These are phyloP conservation scores for Polysphondylium violaceum DNA, from an alignment of 78 protist species.

Conservation along the genomic window DNA sequence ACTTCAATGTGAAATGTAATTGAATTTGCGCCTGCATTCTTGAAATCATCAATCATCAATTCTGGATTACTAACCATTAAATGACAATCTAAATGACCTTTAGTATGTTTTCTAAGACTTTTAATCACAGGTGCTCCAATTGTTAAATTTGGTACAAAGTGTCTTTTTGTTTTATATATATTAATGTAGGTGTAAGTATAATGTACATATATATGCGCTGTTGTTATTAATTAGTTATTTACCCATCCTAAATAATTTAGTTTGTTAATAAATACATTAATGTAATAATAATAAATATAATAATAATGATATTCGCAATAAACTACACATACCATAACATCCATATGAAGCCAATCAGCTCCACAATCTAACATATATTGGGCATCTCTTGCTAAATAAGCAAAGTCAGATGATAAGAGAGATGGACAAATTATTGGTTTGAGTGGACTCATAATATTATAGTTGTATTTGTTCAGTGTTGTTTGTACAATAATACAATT, in stretches of 20 bases:
- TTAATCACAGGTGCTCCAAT: conserved; percentile 95
- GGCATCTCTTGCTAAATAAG: conserved; percentile 87
- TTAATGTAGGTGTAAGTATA: neutral
- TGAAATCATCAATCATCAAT: conserved; percentile 91
- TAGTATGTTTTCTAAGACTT: conserved; percentile 92
- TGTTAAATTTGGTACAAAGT: conserved; percentile 98
- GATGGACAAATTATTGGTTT: conserved; percentile 93
- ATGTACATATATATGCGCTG: neutral
- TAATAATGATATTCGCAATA: neutral
- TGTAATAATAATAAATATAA: too few species aligned
- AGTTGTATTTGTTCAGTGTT: neutral
- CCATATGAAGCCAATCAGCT: conserved; percentile 97
- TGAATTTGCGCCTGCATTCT: conserved; percentile 91
- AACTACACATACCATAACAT: conserved; percentile 95
- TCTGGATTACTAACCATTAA: conserved; percentile 97
- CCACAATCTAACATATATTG: conserved; percentile 71
- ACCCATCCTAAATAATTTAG: conserved; percentile 13
- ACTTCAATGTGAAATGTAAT: conserved; percentile 98
- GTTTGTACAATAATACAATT: neutral
- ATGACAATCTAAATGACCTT: conserved; percentile 97
- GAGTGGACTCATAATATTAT: conserved; percentile 16
- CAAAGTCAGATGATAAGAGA: conserved; percentile 91
- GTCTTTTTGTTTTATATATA: conserved; percentile 56
- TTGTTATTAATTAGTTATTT: neutral
- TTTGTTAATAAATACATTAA: neutral